Evolutionary conservation across 768 basidiomycete species (phyloP).

Genomic region (Trametes coccinea): DNA sequence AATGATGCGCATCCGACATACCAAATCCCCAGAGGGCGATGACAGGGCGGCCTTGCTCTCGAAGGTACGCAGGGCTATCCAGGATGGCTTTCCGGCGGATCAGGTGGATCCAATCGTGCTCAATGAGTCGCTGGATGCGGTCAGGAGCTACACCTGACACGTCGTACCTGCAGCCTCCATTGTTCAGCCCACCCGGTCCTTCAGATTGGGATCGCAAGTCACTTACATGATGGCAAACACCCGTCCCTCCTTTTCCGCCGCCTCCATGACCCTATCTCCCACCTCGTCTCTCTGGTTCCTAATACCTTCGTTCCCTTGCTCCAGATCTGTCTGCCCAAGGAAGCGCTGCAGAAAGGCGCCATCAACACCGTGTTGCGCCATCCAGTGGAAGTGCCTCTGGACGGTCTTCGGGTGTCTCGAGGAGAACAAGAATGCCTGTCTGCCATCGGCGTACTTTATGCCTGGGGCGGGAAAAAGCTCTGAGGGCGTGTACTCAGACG

Average conservation of each 20-base stretch:
- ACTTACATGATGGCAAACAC: conserved; percentile 84
- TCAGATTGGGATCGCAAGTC: not conserved
- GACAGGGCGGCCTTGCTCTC: conserved; percentile 68
- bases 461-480: conserved; percentile 75
- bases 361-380: conserved; percentile 79
- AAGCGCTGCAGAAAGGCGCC: conserved; percentile 85
- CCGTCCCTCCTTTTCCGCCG: conserved; percentile 77
- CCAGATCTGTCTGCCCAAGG: conserved; percentile 60
- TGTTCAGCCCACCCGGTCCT: not conserved
- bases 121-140: conserved; percentile 63
- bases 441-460: conserved; percentile 53
- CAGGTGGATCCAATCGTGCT: conserved; percentile 76
- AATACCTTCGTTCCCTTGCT: conserved; percentile 56
- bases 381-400: conserved; percentile 76
- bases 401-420: conserved; percentile 77
- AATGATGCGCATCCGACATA: conserved; percentile 59
- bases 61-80: conserved; percentile 72
- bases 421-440: conserved; percentile 73
- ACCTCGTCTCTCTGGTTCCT: conserved; percentile 71
- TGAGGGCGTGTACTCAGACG: conserved; percentile 64
- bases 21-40: conserved; percentile 82
- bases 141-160: conserved; percentile 75
- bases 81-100: conserved; percentile 59
- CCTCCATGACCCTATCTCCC: conserved; percentile 67
- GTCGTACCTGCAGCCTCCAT: conserved; percentile 79